Percentiles rank a stretch among this genome's conserved stretches.
phyloP scores from a whole-genome alignment of 306 rosid species.

The Hippophae tibetana region DNA sequence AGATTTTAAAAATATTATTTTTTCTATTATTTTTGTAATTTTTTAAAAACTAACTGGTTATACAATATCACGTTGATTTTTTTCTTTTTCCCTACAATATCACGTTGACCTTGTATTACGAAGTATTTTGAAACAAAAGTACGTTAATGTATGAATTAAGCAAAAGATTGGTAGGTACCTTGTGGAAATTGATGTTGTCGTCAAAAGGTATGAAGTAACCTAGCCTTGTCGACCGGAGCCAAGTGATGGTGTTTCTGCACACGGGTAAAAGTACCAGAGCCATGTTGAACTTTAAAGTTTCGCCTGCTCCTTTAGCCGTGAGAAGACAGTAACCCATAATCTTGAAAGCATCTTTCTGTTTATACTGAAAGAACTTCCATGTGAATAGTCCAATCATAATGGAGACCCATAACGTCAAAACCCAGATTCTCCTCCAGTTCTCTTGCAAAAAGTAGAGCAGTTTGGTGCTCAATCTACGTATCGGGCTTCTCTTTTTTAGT shows the following conservation, averaged over 20 bases:
- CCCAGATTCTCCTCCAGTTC: constrained; percentile 90
- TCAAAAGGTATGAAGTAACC: constrained; percentile 66
- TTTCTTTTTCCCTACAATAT: too few species aligned
- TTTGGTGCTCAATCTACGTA: constrained; percentile 59
- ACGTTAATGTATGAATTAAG: constrained; percentile 10
- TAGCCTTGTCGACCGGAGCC: constrained; percentile 79
- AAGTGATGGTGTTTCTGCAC: constrained; percentile 87
- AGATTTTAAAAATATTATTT: too few species aligned
- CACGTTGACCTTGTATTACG: too few species aligned
- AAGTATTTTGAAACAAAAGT: too few species aligned
- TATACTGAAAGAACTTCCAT: constrained; percentile 83
- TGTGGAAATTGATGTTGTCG: constrained; percentile 97
- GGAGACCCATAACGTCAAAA: constrained; percentile 56
- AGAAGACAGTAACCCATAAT: constrained; percentile 86
- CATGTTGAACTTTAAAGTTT: constrained; percentile 95
- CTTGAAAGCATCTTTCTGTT: constrained; percentile 39
- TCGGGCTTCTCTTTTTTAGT: constrained; percentile 56
- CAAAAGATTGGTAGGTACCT: constrained; percentile 41
- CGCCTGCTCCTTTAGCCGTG: constrained; percentile 86
- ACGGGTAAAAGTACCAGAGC: constrained; percentile 85
- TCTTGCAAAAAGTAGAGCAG: constrained; percentile 75
- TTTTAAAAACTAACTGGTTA: too few species aligned
- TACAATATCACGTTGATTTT: too few species aligned
- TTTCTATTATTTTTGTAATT: too few species aligned
- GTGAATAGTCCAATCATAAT: constrained; percentile 72